These are phyloP conservation scores for Monascus ruber DNA, from an alignment of 2,329 filamentous ascomycete genomes.

Conservation along the genomic window DNA sequence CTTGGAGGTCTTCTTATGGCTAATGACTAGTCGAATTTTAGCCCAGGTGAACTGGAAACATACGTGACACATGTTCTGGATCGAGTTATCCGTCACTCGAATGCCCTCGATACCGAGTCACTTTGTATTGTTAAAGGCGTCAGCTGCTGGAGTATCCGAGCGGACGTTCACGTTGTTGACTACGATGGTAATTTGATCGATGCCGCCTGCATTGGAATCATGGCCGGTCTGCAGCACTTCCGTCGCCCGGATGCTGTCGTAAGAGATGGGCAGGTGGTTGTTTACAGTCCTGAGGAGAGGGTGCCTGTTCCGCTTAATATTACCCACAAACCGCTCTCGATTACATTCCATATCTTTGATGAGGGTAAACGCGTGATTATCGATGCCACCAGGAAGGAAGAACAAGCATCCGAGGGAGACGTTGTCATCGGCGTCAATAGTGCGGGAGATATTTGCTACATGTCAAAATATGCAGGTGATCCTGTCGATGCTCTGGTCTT, in stretches of 20 bases:
- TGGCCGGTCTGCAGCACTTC: slow-evolving; percentile 84
- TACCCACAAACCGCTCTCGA: slow-evolving; percentile 81
- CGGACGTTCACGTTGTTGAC: slow-evolving; percentile 81
- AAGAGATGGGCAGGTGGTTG: slow-evolving; percentile 69
- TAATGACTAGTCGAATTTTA: slow-evolving; percentile 13
- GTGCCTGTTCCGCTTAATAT: slow-evolving; percentile 84
- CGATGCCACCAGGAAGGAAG: slow-evolving; percentile 39
- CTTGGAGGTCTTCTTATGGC: neutral
- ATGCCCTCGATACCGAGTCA: slow-evolving; percentile 88
- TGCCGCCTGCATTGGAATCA: slow-evolving; percentile 71
- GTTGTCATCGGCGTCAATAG: slow-evolving; percentile 73
- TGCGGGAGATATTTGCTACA: slow-evolving; percentile 80
- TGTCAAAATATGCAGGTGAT: slow-evolving; percentile 79
- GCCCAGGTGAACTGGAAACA: slow-evolving; percentile 72
- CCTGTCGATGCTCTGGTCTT: slow-evolving; percentile 69
- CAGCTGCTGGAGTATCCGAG: slow-evolving; percentile 84
- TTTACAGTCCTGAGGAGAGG: slow-evolving; percentile 74
- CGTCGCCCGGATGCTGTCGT: slow-evolving; percentile 80
- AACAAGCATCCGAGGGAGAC: slow-evolving; percentile 51
- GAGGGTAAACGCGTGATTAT: slow-evolving; percentile 33
- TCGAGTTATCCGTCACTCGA: slow-evolving; percentile 84
- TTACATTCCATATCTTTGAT: slow-evolving; percentile 76
- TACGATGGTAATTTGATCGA: slow-evolving; percentile 88
- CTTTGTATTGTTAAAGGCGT: slow-evolving; percentile 83
- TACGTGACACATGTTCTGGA: slow-evolving; percentile 81